phyloP scores from a whole-genome alignment of 768 basidiomycete genomes.

The Amanita inopinata region DNA sequence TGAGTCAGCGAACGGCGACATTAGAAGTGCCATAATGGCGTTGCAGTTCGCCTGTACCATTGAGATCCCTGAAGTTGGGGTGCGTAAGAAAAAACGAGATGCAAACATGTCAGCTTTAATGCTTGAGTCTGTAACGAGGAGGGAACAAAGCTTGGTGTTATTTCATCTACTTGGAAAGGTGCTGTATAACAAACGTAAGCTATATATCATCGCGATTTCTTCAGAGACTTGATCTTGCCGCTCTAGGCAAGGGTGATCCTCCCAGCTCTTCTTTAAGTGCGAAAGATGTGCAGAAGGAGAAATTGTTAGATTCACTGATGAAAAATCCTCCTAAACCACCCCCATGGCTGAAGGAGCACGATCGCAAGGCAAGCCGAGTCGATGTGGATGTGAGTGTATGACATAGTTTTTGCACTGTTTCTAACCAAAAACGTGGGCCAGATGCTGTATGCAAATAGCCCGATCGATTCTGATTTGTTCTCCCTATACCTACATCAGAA shows the following conservation, averaged over 20 bases:
- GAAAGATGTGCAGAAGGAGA: slow-evolving; percentile 56
- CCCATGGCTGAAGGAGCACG: slow-evolving; percentile 44
- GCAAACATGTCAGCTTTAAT: slow-evolving; percentile 19
- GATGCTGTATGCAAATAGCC: slow-evolving; percentile 73
- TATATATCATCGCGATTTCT: neutral
- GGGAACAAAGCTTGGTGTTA: slow-evolving; percentile 79
- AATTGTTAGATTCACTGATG: slow-evolving; percentile 43
- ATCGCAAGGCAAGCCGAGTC: slow-evolving; percentile 62
- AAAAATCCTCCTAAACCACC: slow-evolving; percentile 51
- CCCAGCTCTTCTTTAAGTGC: slow-evolving; percentile 42
- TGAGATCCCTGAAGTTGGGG: slow-evolving; percentile 16
- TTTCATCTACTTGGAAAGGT: slow-evolving; percentile 94
- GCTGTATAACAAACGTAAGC: slow-evolving; percentile 87
- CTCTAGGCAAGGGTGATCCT: slow-evolving; percentile 72
- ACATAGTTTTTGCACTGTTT: neutral
- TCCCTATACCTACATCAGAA: slow-evolving; percentile 93
- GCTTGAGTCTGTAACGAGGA: slow-evolving; percentile 66
- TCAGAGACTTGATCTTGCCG: slow-evolving; percentile 8
- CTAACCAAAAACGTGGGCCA: slow-evolving; percentile 18
- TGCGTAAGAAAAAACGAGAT: slow-evolving; percentile 25
- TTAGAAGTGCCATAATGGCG: slow-evolving; percentile 88
- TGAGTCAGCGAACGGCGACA: slow-evolving; percentile 79
- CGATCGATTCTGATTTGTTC: slow-evolving; percentile 85
- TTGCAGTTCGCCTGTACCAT: slow-evolving; percentile 75
- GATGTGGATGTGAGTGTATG: slow-evolving; percentile 53